Conservation (phyloP, 352 stramenopile species). For the Globisporangium megalacanthum region DNA sequence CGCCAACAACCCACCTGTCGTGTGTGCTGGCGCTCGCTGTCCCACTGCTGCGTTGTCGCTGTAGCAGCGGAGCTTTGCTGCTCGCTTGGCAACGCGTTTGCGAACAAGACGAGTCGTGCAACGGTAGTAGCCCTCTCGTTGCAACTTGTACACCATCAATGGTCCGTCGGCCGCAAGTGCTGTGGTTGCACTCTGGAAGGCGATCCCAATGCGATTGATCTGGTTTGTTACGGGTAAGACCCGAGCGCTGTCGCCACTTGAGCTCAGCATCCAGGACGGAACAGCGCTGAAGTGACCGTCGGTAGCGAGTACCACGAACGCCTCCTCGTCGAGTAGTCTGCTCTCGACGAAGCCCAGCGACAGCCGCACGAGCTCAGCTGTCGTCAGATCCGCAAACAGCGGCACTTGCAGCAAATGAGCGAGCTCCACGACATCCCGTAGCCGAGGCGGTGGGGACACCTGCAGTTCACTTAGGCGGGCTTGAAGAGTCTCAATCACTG, state of each 20-base stretch:
- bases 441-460: constrained; percentile 13
- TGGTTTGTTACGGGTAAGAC: not conserved
- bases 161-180: not conserved
- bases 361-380: constrained; percentile 20
- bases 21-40: constrained; percentile 5
- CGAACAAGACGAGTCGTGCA: constrained; percentile 9
- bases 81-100: constrained; percentile 2
- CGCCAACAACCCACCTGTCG: constrained; percentile 15
- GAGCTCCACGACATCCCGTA: constrained; percentile 13
- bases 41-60: not conserved
- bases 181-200: constrained; percentile 7
- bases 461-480: not conserved
- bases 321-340: constrained; percentile 9
- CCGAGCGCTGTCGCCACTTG: not conserved
- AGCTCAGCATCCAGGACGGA: constrained; percentile 6
- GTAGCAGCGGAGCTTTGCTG: constrained; percentile 1
- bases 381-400: constrained; percentile 24
- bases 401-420: constrained; percentile 21
- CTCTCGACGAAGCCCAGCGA: constrained; percentile 21
- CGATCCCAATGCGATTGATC: not conserved
- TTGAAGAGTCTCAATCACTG: constrained; percentile 4
- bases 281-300: constrained; percentile 9
- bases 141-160: constrained; percentile 14
- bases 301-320: constrained; percentile 9
- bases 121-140: constrained; percentile 10